phyloP scores from a whole-genome alignment of 2,329 filamentous ascomycete species.

The Pseudogymnoascus sp. region DNA sequence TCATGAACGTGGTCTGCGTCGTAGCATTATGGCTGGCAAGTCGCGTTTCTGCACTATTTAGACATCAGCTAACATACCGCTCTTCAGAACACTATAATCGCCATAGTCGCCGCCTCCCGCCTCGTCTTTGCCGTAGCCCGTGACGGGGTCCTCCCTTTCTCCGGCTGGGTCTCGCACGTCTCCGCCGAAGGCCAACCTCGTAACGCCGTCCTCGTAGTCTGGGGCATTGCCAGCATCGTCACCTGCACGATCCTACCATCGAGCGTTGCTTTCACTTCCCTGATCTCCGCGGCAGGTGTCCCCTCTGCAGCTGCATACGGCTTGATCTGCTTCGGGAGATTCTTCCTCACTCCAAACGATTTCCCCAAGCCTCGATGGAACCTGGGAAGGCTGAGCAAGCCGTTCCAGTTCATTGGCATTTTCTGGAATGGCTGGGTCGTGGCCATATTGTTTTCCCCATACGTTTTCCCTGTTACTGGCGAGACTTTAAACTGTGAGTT shows the following conservation, averaged over 20 bases:
- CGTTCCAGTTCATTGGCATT: slow-evolving; percentile 39
- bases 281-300: slow-evolving; percentile 45
- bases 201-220: slow-evolving; percentile 53
- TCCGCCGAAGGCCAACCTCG: slow-evolving; percentile 46
- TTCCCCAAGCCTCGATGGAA: slow-evolving; percentile 42
- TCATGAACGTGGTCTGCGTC: slow-evolving; percentile 53
- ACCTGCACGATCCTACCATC: slow-evolving; percentile 53
- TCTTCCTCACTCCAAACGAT: slow-evolving; percentile 39
- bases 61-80: slow-evolving; percentile 14
- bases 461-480: slow-evolving; percentile 36
- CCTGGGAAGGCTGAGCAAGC: slow-evolving; percentile 36
- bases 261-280: slow-evolving; percentile 43
- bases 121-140: slow-evolving; percentile 55
- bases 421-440: slow-evolving; percentile 45
- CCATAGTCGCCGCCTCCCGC: slow-evolving; percentile 51
- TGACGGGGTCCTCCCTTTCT: slow-evolving; percentile 53
- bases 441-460: slow-evolving; percentile 40
- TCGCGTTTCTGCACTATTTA: slow-evolving; percentile 11
- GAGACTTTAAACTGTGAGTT: slow-evolving; percentile 37
- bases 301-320: slow-evolving; percentile 45
- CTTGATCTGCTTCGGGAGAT: slow-evolving; percentile 40
- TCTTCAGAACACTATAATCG: slow-evolving; percentile 48
- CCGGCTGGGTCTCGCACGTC: slow-evolving; percentile 48
- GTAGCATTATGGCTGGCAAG: slow-evolving; percentile 43
- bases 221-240: slow-evolving; percentile 44